Evolutionary conservation across 306 rosid species (phyloP).

Genomic region (Castanospermum australe): DNA sequence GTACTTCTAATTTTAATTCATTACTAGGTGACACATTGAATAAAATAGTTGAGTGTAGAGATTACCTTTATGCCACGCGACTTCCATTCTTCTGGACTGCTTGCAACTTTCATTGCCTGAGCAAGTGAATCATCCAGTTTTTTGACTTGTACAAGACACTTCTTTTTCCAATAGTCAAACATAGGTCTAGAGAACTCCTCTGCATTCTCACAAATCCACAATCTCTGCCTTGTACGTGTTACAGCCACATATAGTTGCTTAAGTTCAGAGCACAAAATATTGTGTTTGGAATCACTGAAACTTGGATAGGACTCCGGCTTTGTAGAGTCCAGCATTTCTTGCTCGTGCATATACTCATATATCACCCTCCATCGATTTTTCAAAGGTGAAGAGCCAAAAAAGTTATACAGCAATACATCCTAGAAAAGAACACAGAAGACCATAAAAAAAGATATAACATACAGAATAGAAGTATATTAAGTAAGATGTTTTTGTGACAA

Average conservation of each 20-base stretch:
- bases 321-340: constrained; percentile 44
- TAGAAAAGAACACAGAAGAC: background rate
- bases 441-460: background rate
- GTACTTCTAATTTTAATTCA: background rate
- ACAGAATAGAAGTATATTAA: background rate
- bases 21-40: background rate
- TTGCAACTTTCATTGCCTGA: constrained; percentile 74
- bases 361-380: constrained; percentile 73
- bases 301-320: constrained; percentile 26
- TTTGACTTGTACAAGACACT: constrained; percentile 61
- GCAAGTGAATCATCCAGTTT: constrained; percentile 70
- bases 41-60: background rate
- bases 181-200: constrained; percentile 45
- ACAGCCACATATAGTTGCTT: constrained; percentile 77
- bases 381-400: constrained; percentile 66
- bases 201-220: constrained; percentile 68
- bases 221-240: constrained; percentile 73
- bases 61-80: constrained; percentile 71
- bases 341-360: constrained; percentile 63
- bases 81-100: constrained; percentile 78
- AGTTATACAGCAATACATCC: constrained; percentile 79
- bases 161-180: constrained; percentile 73
- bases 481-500: background rate
- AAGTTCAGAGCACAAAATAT: constrained; percentile 68
- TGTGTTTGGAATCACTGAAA: constrained; percentile 60